Percentiles rank a stretch among this genome's conserved stretches.
Conservation (phyloP, 139 green algal species). For the Medakamo hakoo region DNA sequence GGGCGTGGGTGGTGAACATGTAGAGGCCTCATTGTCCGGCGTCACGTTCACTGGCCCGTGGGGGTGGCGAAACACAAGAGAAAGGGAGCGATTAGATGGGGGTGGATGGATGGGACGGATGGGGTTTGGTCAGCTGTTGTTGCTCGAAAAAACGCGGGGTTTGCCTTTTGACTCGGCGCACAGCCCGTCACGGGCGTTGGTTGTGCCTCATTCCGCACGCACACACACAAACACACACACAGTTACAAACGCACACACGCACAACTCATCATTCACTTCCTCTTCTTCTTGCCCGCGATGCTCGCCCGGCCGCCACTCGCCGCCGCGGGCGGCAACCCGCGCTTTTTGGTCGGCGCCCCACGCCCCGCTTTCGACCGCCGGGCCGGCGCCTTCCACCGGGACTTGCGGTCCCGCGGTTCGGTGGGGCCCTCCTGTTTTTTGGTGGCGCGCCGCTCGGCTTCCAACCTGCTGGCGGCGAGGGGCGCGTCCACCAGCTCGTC, state of each 20-base stretch:
- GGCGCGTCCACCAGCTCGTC: constrained; percentile 51
- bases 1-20: background rate
- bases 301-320: background rate
- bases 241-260: background rate
- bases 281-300: background rate
- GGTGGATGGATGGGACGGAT: background rate
- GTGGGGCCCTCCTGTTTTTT: background rate
- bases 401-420: too few species aligned
- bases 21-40: too few species aligned
- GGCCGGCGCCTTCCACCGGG: background rate
- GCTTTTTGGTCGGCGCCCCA: background rate
- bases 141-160: too few species aligned
- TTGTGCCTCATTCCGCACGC: too few species aligned
- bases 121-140: too few species aligned
- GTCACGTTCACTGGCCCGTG: too few species aligned
- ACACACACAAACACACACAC: background rate
- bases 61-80: too few species aligned
- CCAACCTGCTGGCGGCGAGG: background rate
- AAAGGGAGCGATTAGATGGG: background rate
- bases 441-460: background rate
- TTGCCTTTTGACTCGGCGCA: too few species aligned
- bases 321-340: background rate
- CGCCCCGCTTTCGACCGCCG: background rate
- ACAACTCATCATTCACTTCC: too few species aligned
- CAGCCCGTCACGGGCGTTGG: too few species aligned